phyloP scores from a whole-genome alignment of 805 yeast species.

The Priceomyces haplophilus region DNA sequence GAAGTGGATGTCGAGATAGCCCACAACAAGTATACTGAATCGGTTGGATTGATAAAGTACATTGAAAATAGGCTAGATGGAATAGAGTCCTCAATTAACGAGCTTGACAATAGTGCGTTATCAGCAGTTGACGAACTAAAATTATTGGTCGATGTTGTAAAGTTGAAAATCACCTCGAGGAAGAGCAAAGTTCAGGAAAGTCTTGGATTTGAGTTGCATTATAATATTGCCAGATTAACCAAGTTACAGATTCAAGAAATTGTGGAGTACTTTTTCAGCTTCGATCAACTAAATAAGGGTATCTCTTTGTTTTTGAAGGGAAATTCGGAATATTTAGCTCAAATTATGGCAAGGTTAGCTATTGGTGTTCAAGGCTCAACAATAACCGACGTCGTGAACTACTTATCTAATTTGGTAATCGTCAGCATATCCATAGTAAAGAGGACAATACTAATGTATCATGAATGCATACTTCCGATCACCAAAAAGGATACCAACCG shows the following conservation, averaged over 20 bases:
- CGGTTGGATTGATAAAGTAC: conserved; percentile 41
- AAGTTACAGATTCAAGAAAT: conserved; percentile 30
- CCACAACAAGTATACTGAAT: conserved; percentile 50
- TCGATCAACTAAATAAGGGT: conserved; percentile 36
- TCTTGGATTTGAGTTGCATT: conserved; percentile 35
- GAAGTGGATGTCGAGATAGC: conserved; percentile 68
- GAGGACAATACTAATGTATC: conserved; percentile 55
- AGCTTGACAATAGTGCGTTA: conserved; percentile 5
- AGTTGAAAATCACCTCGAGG: conserved; percentile 37
- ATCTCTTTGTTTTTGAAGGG: conserved; percentile 33
- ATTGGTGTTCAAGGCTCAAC: conserved; percentile 43
- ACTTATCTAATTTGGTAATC: conserved; percentile 37
- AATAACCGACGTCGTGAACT: conserved; percentile 40
- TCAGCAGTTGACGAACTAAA: conserved; percentile 20
- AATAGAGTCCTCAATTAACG: conserved; percentile 25
- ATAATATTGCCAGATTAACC: conserved; percentile 29
- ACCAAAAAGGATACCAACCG: conserved; percentile 22
- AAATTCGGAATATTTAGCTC: conserved; percentile 28
- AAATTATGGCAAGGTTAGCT: conserved; percentile 32
- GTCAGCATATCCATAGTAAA: conserved; percentile 44
- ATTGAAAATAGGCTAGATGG: conserved; percentile 31
- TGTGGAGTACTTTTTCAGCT: conserved; percentile 34
- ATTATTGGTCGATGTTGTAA: conserved; percentile 39
- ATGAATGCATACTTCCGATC: conserved; percentile 46
- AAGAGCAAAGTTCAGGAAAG: conserved; percentile 36